A percentile compares a stretch with the other conserved stretches of the same genome.
These are phyloP conservation scores for Zygoascus meyerae DNA, from an alignment of 1,139 yeast genomes.

Conservation along the genomic window DNA sequence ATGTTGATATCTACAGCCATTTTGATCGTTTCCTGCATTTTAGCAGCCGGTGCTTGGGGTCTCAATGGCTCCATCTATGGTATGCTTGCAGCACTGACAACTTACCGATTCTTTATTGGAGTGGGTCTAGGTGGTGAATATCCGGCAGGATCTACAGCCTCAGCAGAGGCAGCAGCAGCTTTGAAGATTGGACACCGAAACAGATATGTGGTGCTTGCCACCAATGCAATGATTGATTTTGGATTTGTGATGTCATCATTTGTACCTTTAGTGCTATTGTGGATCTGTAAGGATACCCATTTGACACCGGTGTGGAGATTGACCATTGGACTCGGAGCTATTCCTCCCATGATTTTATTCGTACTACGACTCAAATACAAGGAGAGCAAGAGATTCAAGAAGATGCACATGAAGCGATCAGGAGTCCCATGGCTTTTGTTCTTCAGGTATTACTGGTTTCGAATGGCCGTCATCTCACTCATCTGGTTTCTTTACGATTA, in stretches of 20 bases:
- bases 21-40: conserved; percentile 66
- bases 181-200: conserved; percentile 79
- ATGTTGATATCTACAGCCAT: conserved; percentile 72
- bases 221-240: conserved; percentile 78
- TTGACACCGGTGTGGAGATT: conserved; percentile 86
- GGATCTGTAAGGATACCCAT: conserved; percentile 71
- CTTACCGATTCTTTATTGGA: conserved; percentile 82
- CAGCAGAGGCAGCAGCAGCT: conserved; percentile 82
- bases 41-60: conserved; percentile 89
- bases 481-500: conserved; percentile 93
- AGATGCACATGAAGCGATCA: conserved; percentile 61
- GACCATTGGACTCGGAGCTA: conserved; percentile 88
- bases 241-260: conserved; percentile 84
- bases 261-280: conserved; percentile 77
- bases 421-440: conserved; percentile 63
- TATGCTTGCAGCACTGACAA: conserved; percentile 73
- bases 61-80: conserved; percentile 55
- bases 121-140: conserved; percentile 77
- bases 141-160: conserved; percentile 89
- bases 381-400: conserved; percentile 66
- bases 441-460: conserved; percentile 78
- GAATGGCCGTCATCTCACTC: conserved; percentile 61
- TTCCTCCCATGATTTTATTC: conserved; percentile 76
- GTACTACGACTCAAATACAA: conserved; percentile 68
- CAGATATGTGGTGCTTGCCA: conserved; percentile 83